These are phyloP conservation scores for Arthrobotrys pseudoclavata DNA, from an alignment of 2,329 filamentous ascomycete species.

Conservation along the genomic window DNA sequence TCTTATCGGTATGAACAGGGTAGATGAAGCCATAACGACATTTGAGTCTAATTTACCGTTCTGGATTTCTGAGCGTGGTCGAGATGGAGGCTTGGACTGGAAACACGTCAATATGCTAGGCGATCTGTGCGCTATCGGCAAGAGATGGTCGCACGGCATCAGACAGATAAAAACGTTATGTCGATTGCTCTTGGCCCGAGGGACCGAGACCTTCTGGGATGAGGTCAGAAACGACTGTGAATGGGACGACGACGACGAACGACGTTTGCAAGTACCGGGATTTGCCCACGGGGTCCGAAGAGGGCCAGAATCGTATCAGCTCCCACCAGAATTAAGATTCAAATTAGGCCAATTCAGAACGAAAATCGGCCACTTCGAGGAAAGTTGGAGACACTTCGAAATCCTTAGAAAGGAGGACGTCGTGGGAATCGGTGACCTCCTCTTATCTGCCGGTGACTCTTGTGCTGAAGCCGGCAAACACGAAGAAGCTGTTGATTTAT, in stretches of 20 bases:
- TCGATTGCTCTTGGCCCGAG: constrained; percentile 85
- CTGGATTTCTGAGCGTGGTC: constrained; percentile 65
- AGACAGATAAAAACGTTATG: constrained; percentile 78
- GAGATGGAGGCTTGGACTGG: constrained; percentile 73
- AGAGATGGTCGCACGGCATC: constrained; percentile 76
- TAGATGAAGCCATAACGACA: constrained; percentile 64
- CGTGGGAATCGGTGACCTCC: constrained; percentile 80
- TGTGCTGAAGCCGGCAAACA: constrained; percentile 70
- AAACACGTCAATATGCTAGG: constrained; percentile 87
- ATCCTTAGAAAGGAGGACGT: constrained; percentile 77
- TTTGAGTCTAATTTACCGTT: constrained; percentile 65
- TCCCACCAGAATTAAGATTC: constrained; percentile 83
- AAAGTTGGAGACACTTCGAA: constrained; percentile 79
- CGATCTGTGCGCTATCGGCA: constrained; percentile 79
- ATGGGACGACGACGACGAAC: constrained; percentile 82
- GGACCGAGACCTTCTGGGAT: constrained; percentile 83
- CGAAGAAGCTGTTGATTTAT: constrained; percentile 73
- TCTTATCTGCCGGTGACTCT: constrained; percentile 77
- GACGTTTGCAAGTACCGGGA: constrained; percentile 73
- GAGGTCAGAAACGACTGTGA: constrained; percentile 82
- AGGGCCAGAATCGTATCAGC: constrained; percentile 73
- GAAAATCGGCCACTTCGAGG: constrained; percentile 75
- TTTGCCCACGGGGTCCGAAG: constrained; percentile 68
- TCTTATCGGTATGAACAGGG: constrained; percentile 65
- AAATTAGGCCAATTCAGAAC: constrained; percentile 89